Conservation (phyloP, 805 yeast species). For the Kurtzmaniella cleridarum region DNA sequence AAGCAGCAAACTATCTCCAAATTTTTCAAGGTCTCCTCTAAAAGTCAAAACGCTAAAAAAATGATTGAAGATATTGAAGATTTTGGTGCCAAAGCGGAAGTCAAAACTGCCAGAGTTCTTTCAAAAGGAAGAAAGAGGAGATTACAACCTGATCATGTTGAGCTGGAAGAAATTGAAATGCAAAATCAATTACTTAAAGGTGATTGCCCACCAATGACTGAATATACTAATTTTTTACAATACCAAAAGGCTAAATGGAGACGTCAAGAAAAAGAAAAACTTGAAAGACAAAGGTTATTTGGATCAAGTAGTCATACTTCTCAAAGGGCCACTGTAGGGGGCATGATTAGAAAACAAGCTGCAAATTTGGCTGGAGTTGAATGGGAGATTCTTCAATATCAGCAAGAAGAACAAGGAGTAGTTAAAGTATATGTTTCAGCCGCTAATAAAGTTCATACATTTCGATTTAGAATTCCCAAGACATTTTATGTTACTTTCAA, state of each 20-base stretch:
- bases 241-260: constrained; percentile 90
- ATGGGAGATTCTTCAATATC: constrained; percentile 84
- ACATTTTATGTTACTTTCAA: constrained; percentile 65
- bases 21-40: constrained; percentile 48
- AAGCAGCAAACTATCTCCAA: constrained; percentile 63
- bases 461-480: constrained; percentile 71
- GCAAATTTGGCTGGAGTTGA: constrained; percentile 68
- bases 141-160: constrained; percentile 19
- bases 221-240: constrained; percentile 61
- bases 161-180: constrained; percentile 43
- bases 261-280: constrained; percentile 64
- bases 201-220: constrained; percentile 64
- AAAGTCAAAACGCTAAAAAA: constrained; percentile 33
- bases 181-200: constrained; percentile 44
- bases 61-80: constrained; percentile 71
- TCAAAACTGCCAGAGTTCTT: constrained; percentile 12
- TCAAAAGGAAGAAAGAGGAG: constrained; percentile 26
- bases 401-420: constrained; percentile 63
- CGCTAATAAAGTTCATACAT: constrained; percentile 65
- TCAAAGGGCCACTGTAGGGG: constrained; percentile 57
- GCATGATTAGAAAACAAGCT: constrained; percentile 70
- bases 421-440: constrained; percentile 67
- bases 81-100: constrained; percentile 48
- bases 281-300: constrained; percentile 69
- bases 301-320: constrained; percentile 57